phyloP scores from a whole-genome alignment of 2,329 filamentous ascomycete species.

The Arthrinium puccinioides region DNA sequence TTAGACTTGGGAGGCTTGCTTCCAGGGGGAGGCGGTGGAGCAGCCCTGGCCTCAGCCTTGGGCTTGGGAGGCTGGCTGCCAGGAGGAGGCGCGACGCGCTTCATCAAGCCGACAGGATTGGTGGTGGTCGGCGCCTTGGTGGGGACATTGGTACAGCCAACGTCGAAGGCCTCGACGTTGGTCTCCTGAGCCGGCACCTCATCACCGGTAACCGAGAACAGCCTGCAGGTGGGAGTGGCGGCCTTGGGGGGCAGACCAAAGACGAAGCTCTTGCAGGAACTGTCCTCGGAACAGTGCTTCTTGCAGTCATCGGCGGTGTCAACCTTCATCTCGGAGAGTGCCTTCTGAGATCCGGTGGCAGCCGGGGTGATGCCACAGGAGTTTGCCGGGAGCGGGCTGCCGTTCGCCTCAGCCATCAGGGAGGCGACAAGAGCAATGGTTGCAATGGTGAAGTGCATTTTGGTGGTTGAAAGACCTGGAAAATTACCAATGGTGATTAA shows the following conservation, averaged over 20 bases:
- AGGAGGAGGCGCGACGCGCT: no score
- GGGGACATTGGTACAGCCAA: conserved; percentile 6
- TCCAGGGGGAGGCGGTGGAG: neutral
- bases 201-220: conserved; percentile 6
- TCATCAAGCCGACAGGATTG: neutral
- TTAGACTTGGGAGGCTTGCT: neutral
- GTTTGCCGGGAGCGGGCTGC: neutral
- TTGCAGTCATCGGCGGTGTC: conserved; percentile 4
- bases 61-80: neutral
- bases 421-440: conserved; percentile 5
- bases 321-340: neutral
- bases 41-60: neutral
- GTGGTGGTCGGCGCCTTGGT: conserved; percentile 4
- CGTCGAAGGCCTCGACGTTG: conserved; percentile 8
- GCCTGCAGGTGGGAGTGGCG: conserved; percentile 5
- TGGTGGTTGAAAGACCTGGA: no score
- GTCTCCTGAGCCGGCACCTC: conserved; percentile 7
- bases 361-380: conserved; percentile 1
- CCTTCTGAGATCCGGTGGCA: neutral
- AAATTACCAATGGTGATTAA: no score
- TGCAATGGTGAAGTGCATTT: conserved; percentile 5
- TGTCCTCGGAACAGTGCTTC: conserved; percentile 1
- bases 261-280: no score
- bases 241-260: no score
- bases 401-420: conserved; percentile 3